Conservation (phyloP, 345 rosid species). For the Linum lewisii region DNA sequence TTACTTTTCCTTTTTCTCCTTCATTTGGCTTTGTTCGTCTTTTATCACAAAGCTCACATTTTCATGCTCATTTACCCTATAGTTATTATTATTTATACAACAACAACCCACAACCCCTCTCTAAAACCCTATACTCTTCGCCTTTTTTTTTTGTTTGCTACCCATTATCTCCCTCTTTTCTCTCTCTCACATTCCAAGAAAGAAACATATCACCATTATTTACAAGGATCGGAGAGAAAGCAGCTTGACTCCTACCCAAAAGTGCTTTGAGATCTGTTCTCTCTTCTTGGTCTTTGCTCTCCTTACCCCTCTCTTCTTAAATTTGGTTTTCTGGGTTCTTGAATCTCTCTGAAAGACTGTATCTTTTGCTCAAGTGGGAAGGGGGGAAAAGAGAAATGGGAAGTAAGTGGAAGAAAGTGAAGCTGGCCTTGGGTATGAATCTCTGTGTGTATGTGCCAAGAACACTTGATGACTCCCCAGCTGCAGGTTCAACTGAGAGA, state of each 20-base stretch:
- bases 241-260: background rate
- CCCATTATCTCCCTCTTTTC: background rate
- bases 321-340: background rate
- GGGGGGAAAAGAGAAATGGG: slow-evolving; percentile 17
- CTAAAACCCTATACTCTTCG: too few relatives aligned
- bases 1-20: background rate
- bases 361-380: background rate
- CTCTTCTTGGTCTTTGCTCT: background rate
- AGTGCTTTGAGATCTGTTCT: slow-evolving; percentile 4
- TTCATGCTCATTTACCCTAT: background rate
- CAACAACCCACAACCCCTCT: background rate
- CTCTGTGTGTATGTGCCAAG: slow-evolving; percentile 22
- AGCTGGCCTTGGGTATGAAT: slow-evolving; percentile 21
- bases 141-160: background rate
- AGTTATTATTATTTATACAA: too few relatives aligned
- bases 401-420: slow-evolving; percentile 25
- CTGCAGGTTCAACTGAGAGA: slow-evolving; percentile 38
- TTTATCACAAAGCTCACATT: background rate
- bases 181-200: slow-evolving; percentile 6
- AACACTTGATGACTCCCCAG: slow-evolving; percentile 12
- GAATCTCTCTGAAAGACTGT: background rate
- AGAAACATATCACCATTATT: background rate
- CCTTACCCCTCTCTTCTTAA: background rate
- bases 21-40: background rate
- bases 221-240: background rate